phyloP scores from a whole-genome alignment of 805 yeast species.

The Saccharomycopsis malanga region DNA sequence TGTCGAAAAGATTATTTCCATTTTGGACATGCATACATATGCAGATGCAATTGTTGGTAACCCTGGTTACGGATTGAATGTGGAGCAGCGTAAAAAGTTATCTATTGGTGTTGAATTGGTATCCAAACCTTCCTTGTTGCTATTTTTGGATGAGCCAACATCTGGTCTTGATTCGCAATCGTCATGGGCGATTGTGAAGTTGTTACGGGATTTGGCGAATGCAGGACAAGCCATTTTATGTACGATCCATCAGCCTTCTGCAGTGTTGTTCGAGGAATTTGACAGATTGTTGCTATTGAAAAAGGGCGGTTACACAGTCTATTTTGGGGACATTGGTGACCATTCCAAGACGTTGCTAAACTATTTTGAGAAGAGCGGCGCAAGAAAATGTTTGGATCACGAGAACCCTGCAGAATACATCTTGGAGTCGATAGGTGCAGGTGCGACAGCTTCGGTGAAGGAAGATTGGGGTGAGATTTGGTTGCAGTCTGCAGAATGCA shows the following conservation, averaged over 20 bases:
- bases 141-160: constrained; percentile 55
- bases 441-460: constrained; percentile 51
- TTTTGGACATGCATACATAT: constrained; percentile 45
- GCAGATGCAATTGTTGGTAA: constrained; percentile 47
- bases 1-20: constrained; percentile 43
- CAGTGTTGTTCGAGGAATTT: constrained; percentile 41
- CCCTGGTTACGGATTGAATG: constrained; percentile 44
- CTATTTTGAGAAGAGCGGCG: constrained; percentile 63
- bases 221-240: constrained; percentile 48
- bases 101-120: constrained; percentile 52
- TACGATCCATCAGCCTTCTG: constrained; percentile 53
- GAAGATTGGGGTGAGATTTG: constrained; percentile 60
- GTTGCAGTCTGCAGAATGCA: constrained; percentile 37
- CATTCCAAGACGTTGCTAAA: constrained; percentile 45
- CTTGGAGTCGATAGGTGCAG: constrained; percentile 71
- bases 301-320: constrained; percentile 47
- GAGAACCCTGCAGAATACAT: constrained; percentile 78
- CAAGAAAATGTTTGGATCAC: constrained; percentile 45
- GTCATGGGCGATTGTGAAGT: constrained; percentile 44
- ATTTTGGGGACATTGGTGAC: constrained; percentile 59
- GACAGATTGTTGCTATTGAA: constrained; percentile 41
- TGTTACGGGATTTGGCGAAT: constrained; percentile 37
- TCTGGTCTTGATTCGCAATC: constrained; percentile 55
- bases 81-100: constrained; percentile 47
- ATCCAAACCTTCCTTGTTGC: constrained; percentile 45